phyloP scores from a whole-genome alignment of 2,329 filamentous ascomycete genomes.

The Dactylellina leptospora region DNA sequence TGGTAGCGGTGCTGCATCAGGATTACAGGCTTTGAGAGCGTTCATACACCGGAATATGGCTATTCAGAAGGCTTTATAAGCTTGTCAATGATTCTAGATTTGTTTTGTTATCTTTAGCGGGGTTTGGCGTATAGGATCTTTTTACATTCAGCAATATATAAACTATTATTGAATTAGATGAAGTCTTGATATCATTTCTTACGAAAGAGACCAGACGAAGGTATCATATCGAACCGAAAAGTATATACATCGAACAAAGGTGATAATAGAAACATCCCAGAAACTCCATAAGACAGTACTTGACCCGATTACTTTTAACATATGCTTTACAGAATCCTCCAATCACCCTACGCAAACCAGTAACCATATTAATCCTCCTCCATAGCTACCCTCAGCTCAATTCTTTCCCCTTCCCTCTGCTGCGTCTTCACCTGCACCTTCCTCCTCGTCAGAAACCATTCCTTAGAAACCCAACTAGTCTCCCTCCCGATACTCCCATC shows the following conservation, averaged over 20 bases:
- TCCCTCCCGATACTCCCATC: constrained; percentile 39
- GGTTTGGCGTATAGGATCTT: too few relatives aligned
- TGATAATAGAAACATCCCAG: too few relatives aligned
- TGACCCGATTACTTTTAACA: not conserved
- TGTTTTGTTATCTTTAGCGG: too few relatives aligned
- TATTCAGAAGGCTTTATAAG: constrained; percentile 43
- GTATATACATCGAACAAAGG: too few relatives aligned
- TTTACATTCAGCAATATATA: not conserved
- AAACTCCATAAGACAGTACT: constrained; percentile 1
- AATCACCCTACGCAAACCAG: not conserved
- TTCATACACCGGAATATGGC: constrained; percentile 48
- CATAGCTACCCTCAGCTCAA: constrained; percentile 40
- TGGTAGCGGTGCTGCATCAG: constrained; percentile 19
- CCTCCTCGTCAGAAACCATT: constrained; percentile 35
- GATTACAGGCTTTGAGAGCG: constrained; percentile 40
- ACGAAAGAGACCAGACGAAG: too few relatives aligned
- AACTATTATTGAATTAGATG: too few relatives aligned
- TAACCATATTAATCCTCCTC: constrained; percentile 27
- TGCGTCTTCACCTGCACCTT: not conserved
- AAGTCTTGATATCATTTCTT: too few relatives aligned
- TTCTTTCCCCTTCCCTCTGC: not conserved
- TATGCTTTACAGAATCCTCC: not conserved
- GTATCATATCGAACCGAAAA: too few relatives aligned
- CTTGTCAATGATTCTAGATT: too few relatives aligned
- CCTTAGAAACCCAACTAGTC: constrained; percentile 48